phyloP scores from a whole-genome alignment of 352 stramenopile species.

The Phytophthora macrochlamydospora region DNA sequence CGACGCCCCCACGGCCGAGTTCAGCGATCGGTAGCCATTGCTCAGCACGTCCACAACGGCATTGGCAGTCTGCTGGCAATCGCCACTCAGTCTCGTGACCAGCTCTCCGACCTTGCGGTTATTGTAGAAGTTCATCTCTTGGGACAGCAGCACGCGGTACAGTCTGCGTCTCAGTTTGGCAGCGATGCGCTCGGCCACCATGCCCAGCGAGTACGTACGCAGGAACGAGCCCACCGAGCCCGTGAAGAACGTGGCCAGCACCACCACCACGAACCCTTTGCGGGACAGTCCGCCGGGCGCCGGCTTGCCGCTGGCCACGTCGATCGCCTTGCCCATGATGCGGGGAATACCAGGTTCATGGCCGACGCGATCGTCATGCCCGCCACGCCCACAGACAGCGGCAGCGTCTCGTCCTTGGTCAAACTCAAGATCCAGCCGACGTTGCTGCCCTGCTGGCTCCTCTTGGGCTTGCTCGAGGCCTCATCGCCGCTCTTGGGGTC shows the following conservation, averaged over 20 bases:
- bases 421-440: constrained; percentile 73
- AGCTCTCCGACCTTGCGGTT: constrained; percentile 86
- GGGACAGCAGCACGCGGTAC: constrained; percentile 76
- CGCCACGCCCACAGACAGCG: constrained; percentile 67
- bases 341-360: constrained; percentile 91
- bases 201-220: constrained; percentile 88
- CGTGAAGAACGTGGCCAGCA: constrained; percentile 85
- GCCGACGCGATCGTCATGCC: constrained; percentile 86
- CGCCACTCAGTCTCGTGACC: constrained; percentile 81
- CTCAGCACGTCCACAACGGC: constrained; percentile 87
- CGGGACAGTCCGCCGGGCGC: constrained; percentile 71
- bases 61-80: constrained; percentile 91
- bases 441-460: constrained; percentile 26
- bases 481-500: not conserved
- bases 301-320: constrained; percentile 80
- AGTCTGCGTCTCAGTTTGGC: constrained; percentile 77
- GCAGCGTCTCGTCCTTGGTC: constrained; percentile 69
- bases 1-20: constrained; percentile 88
- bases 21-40: constrained; percentile 88
- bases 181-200: constrained; percentile 87
- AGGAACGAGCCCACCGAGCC: constrained; percentile 88
- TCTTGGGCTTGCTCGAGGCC: constrained; percentile 16
- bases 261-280: constrained; percentile 87
- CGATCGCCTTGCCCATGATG: constrained; percentile 90
- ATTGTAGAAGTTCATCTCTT: constrained; percentile 88